Conservation (phyloP, 2,329 filamentous ascomycete species). For the Pleomassaria siparia region DNA sequence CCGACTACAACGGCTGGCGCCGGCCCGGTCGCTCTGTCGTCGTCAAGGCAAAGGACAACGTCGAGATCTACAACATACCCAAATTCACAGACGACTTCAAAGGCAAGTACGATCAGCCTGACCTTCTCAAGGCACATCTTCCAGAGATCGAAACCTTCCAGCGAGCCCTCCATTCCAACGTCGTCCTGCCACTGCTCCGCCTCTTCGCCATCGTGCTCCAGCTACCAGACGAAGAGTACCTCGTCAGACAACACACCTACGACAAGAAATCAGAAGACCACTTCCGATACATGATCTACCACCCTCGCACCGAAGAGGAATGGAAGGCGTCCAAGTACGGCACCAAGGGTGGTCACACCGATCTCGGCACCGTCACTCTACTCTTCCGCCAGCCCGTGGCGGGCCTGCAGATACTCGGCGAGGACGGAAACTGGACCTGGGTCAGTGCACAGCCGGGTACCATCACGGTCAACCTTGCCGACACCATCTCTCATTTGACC, state of each 20-base stretch:
- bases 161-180: slow-evolving; percentile 52
- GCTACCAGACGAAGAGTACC: slow-evolving; percentile 59
- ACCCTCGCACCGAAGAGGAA: slow-evolving; percentile 53
- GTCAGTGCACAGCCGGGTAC: slow-evolving; percentile 44
- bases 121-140: slow-evolving; percentile 47
- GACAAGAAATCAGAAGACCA: slow-evolving; percentile 61
- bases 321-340: slow-evolving; percentile 46
- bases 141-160: slow-evolving; percentile 59
- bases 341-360: slow-evolving; percentile 56
- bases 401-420: slow-evolving; percentile 55
- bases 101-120: slow-evolving; percentile 36
- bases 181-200: slow-evolving; percentile 59
- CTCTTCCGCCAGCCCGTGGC: slow-evolving; percentile 62
- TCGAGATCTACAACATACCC: slow-evolving; percentile 62
- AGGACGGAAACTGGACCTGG: slow-evolving; percentile 47
- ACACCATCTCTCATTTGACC: slow-evolving; percentile 44
- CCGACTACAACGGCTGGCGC: slow-evolving; percentile 57
- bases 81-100: slow-evolving; percentile 63
- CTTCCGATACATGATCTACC: slow-evolving; percentile 64
- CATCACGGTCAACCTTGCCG: slow-evolving; percentile 47
- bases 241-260: slow-evolving; percentile 60
- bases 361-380: slow-evolving; percentile 58
- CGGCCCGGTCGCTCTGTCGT: slow-evolving; percentile 37
- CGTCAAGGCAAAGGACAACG: slow-evolving; percentile 52
- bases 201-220: slow-evolving; percentile 64